Conservation (phyloP, 441 rosid genomes). For the Oxalis stricta region DNA sequence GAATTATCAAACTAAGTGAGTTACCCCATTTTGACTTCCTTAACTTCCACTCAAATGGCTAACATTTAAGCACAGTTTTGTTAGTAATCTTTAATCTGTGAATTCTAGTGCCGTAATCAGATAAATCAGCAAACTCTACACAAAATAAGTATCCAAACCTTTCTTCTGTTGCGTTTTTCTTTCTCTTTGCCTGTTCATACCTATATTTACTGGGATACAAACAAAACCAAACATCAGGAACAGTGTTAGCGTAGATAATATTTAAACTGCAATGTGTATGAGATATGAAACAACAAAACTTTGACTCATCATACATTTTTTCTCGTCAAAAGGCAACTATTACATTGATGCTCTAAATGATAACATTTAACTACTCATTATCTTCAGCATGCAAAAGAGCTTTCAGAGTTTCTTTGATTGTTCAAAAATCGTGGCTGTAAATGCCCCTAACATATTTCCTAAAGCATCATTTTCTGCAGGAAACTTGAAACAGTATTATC, state of each 20-base stretch:
- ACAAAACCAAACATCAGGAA: constrained; percentile 8
- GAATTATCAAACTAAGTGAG: neutral
- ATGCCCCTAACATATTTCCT: too few species aligned
- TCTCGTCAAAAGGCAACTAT: too few species aligned
- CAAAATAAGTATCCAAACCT: constrained; percentile 31
- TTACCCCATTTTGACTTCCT: constrained; percentile 92
- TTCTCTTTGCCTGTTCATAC: constrained; percentile 80
- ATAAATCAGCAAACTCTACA: constrained; percentile 13
- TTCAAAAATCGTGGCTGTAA: too few species aligned
- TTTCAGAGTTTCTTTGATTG: too few species aligned
- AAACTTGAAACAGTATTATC: too few species aligned
- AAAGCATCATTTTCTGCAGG: too few species aligned
- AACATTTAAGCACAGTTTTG: constrained; percentile 12
- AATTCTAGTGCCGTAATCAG: constrained; percentile 7
- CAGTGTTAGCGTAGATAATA: neutral
- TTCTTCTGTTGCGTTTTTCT: constrained; percentile 75
- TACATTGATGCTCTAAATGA: too few species aligned
- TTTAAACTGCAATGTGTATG: neutral
- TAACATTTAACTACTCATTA: too few species aligned
- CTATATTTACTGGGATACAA: constrained; percentile 49
- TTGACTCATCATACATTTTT: neutral
- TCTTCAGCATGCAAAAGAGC: too few species aligned
- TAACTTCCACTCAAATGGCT: constrained; percentile 74
- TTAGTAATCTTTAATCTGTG: constrained; percentile 19
- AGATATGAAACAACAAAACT: neutral